Evolutionary conservation across 139 green algal genomes (phyloP).

Genomic region (Protoeuglena noctilucae): DNA sequence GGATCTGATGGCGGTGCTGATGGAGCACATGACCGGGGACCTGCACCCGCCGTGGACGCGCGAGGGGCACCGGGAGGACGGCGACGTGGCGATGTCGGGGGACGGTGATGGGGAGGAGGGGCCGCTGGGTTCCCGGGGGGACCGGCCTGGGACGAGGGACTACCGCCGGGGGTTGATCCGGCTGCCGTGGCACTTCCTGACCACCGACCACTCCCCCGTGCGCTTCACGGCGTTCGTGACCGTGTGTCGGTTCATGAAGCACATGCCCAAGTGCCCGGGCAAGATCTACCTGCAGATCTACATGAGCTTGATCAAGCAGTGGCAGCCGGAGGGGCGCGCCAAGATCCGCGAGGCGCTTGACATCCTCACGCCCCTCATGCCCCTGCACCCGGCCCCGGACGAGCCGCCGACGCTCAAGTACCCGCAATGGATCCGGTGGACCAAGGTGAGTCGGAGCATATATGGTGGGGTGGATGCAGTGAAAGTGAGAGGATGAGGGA

Average conservation of each 20-base stretch:
- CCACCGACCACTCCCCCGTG: conserved; percentile 52
- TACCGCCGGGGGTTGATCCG: conserved; percentile 77
- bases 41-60: no score
- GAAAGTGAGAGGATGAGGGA: no score
- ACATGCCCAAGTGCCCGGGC: conserved; percentile 45
- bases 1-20: neutral
- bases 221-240: conserved; percentile 76
- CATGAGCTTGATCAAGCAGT: conserved; percentile 59
- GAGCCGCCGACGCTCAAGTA: conserved; percentile 27
- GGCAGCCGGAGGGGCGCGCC: conserved; percentile 46
- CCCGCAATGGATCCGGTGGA: conserved; percentile 63
- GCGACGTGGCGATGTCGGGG: conserved; percentile 10
- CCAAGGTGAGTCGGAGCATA: conserved; percentile 57
- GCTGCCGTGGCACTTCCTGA: conserved; percentile 80
- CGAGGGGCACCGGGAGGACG: conserved; percentile 1
- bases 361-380: conserved; percentile 63
- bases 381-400: conserved; percentile 18
- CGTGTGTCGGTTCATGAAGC: conserved; percentile 72
- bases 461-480: no score
- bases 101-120: conserved; percentile 24
- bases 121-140: conserved; percentile 13
- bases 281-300: conserved; percentile 76
- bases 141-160: neutral
- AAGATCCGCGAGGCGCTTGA: conserved; percentile 74
- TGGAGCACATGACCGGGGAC: no score